Base-by-base conservation (phyloP, 2,329 filamentous ascomycete species). In the Dactylellina leptospora region DNA sequence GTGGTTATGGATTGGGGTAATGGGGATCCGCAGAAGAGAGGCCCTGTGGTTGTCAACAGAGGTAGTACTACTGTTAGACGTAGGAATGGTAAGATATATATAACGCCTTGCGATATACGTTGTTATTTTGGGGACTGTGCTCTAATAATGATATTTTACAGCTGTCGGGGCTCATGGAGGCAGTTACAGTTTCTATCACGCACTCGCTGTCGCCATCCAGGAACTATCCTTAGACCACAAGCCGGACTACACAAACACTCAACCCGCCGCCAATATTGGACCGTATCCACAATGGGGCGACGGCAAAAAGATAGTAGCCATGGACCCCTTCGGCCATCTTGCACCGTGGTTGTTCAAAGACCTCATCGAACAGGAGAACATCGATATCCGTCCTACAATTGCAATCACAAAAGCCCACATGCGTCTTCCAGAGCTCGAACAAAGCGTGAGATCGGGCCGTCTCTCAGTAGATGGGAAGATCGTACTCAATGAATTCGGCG, bases 151-250 rank as follows among this genome's bases (percentile, higher is more conserved):
- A n/a, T n/a, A n/a, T 64, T 30, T 81, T 53, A 36, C 78, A 83
- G 85, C 86, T 47, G 86, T 89, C 78, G 87, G 86, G 77, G 88
- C 87, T 68, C 88, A 90, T 76, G 93, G 95, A 74, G 93, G 95
- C 64, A 97, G 92, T 3, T 97, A 99, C 80, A 92, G 91, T 73
- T 93, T 97, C 75, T 97, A 97, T 82, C 92, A 96, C 78, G 93
- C 93, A 20, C 85, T 97, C 25, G 93, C 93, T 10, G 88, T 97
- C 75, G 93, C 93, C 20, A 95, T 91, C 79, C 93, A 93, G 77
- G 90, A 97, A 79, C 85, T 97, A 66, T 87, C 91, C 73, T 84
- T 87, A 40, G 89, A 96, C 76, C 93, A 97, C 80, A 90, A 85
- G 77, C 87, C 89, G 9, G 87, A 90, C 78, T 88, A 90, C 79